Conservation (phyloP, 768 basidiomycete species). For the Tulasnella sp. region DNA sequence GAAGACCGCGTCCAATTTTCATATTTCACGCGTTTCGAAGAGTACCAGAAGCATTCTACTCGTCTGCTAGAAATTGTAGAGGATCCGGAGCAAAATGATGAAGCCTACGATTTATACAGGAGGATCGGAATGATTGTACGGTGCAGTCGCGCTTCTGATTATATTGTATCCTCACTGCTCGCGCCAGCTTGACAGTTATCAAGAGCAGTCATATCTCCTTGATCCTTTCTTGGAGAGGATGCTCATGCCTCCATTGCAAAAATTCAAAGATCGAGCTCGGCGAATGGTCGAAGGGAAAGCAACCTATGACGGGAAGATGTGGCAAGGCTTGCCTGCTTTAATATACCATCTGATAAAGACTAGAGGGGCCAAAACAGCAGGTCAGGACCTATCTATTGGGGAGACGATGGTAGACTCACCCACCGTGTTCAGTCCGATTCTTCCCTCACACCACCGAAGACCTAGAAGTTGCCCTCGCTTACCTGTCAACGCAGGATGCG, state of each 20-base stretch:
- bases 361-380: constrained; percentile 87
- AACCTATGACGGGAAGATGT: constrained; percentile 54
- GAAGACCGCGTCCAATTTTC: background rate
- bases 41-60: constrained; percentile 8
- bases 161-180: background rate
- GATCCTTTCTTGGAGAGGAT: constrained; percentile 87
- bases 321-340: constrained; percentile 48
- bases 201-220: constrained; percentile 89
- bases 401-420: background rate
- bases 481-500: constrained; percentile 56
- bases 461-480: constrained; percentile 71
- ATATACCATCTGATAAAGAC: constrained; percentile 85
- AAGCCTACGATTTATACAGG: background rate
- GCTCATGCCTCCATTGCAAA: constrained; percentile 71
- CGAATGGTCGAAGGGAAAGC: constrained; percentile 44
- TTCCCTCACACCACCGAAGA: constrained; percentile 92
- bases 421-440: constrained; percentile 66
- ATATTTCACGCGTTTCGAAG: constrained; percentile 24
- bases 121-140: background rate
- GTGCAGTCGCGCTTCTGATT: background rate
- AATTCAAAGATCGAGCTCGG: constrained; percentile 60
- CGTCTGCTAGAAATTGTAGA: constrained; percentile 21
- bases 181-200: constrained; percentile 79
- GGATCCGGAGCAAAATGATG: background rate
- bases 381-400: constrained; percentile 53